Conservation (phyloP, 2,329 filamentous ascomycete genomes). For the Microdochium trichocladiopsis region DNA sequence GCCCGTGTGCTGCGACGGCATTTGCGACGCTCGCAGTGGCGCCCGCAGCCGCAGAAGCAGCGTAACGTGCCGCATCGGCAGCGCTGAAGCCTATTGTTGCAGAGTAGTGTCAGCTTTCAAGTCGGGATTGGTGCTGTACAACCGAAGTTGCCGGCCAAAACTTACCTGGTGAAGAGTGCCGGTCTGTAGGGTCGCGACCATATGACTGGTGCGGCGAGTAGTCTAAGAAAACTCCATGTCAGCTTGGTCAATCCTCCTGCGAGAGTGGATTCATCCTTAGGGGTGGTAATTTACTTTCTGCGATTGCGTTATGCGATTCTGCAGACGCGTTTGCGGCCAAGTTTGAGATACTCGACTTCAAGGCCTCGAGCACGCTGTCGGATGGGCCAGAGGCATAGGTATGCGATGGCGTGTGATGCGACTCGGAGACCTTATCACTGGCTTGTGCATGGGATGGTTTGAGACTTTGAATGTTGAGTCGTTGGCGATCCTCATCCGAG, state of each 20-base stretch:
- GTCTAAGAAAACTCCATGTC: background rate
- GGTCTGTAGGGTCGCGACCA: background rate
- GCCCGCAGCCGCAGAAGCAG: constrained; percentile 13
- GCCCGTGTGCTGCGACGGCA: background rate
- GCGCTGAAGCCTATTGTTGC: constrained; percentile 19
- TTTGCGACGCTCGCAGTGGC: constrained; percentile 8
- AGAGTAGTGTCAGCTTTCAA: constrained; percentile 3
- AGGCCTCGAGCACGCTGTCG: background rate
- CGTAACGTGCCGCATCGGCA: constrained; percentile 20
- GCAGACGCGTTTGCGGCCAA: constrained; percentile 46
- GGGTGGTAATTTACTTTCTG: constrained; percentile 64
- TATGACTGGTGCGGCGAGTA: background rate
- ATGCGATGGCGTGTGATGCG: too few relatives aligned
- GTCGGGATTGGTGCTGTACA: background rate
- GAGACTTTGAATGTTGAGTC: constrained; percentile 61
- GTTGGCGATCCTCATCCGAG: constrained; percentile 51
- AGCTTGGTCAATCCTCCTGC: background rate
- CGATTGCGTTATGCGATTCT: constrained; percentile 68
- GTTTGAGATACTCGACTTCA: constrained; percentile 38
- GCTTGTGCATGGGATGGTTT: constrained; percentile 49
- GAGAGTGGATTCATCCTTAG: background rate
- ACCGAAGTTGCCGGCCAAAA: too few relatives aligned
- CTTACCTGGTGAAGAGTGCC: background rate
- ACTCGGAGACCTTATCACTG: constrained; percentile 10
- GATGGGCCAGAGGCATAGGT: background rate